Percentiles rank a stretch among this genome's conserved stretches.
These are phyloP conservation scores for Massariosphaeria phaeospora DNA, from an alignment of 495 filamentous ascomycete genomes.

Conservation along the genomic window DNA sequence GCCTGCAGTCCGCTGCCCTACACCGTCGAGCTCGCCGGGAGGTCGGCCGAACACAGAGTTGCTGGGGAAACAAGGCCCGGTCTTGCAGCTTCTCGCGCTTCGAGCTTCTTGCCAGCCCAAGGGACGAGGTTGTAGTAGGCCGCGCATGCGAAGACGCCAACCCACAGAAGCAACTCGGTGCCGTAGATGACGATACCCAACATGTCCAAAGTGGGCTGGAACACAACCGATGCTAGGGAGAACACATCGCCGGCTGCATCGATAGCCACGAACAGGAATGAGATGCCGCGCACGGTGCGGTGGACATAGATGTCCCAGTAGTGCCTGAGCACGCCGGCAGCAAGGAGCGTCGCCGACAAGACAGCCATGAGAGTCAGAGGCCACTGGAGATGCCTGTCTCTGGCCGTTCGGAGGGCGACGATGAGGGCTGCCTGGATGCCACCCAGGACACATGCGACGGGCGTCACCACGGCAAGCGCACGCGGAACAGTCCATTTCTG, in stretches of 20 bases:
- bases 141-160: constrained; percentile 58
- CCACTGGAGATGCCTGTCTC: constrained; percentile 44
- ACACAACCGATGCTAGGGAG: constrained; percentile 57
- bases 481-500: constrained; percentile 46
- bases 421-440: constrained; percentile 50
- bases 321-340: constrained; percentile 50
- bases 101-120: constrained; percentile 40
- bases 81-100: background rate
- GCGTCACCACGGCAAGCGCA: constrained; percentile 43
- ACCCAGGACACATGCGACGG: constrained; percentile 45
- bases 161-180: constrained; percentile 56
- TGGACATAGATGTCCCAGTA: constrained; percentile 58
- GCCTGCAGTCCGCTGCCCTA: constrained; percentile 8
- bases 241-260: constrained; percentile 61
- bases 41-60: constrained; percentile 54
- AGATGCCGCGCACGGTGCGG: constrained; percentile 59
- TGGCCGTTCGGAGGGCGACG: constrained; percentile 47
- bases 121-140: constrained; percentile 56
- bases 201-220: constrained; percentile 51
- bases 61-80: constrained; percentile 43
- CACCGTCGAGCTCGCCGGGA: constrained; percentile 31
- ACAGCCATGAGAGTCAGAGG: constrained; percentile 57
- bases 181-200: constrained; percentile 59
- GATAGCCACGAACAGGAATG: constrained; percentile 60
- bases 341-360: constrained; percentile 53